These are phyloP conservation scores for Pichia sporocuriosa DNA, from an alignment of 805 yeast species.

Conservation along the genomic window DNA sequence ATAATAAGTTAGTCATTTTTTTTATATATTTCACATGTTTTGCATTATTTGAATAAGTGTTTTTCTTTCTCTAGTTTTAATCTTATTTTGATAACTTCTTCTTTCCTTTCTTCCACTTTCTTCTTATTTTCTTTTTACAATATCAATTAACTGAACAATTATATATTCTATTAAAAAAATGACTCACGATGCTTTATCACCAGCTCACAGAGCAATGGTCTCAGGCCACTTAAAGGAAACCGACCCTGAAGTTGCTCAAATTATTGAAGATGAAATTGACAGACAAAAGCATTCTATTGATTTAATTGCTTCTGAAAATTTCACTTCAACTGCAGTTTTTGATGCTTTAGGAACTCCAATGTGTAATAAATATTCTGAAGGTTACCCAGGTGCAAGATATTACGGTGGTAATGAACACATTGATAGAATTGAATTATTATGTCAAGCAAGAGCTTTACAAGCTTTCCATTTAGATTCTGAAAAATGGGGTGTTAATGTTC, in stretches of 20 bases:
- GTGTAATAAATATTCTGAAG: conserved; percentile 98
- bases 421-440: conserved; percentile 85
- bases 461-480: conserved; percentile 77
- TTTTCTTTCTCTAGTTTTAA: not conserved
- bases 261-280: conserved; percentile 70
- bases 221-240: conserved; percentile 55
- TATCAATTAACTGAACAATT: not conserved
- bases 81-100: not conserved
- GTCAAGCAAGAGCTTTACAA: conserved; percentile 90
- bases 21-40: too few relatives aligned
- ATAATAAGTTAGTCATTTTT: too few relatives aligned
- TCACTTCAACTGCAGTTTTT: conserved; percentile 92
- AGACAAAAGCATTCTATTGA: conserved; percentile 94
- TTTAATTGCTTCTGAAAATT: conserved; percentile 94
- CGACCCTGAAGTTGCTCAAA: conserved; percentile 73
- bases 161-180: conserved; percentile 3
- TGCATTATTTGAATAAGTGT: too few relatives aligned
- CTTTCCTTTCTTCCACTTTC: not conserved
- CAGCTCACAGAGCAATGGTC: conserved; percentile 57
- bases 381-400: conserved; percentile 98
- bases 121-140: not conserved
- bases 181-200: conserved; percentile 55
- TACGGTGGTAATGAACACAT: conserved; percentile 98
- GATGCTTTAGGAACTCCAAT: conserved; percentile 96
- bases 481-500: conserved; percentile 97